phyloP scores from a whole-genome alignment of 148 eudicot species.

The Pouteria glomerata region DNA sequence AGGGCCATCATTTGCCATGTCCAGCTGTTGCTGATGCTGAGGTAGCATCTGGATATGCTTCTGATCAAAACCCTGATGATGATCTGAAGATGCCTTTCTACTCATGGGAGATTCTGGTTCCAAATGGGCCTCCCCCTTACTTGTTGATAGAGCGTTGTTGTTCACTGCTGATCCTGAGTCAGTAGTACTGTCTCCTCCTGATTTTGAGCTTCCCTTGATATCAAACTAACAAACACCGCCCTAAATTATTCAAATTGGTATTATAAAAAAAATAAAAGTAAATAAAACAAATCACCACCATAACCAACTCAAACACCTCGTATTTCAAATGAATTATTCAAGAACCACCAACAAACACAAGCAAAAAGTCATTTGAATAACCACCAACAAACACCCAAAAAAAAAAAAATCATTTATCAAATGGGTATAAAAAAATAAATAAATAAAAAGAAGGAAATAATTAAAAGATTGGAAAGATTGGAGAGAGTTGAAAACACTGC shows the following conservation, averaged over 20 bases:
- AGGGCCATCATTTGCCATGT: conserved; percentile 42
- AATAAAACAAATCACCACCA: not conserved
- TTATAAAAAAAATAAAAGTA: conserved; percentile 12
- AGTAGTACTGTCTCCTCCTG: conserved; percentile 58
- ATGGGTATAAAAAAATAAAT: conserved; percentile 11
- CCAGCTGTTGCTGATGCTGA: conserved; percentile 28
- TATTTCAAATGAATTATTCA: not conserved
- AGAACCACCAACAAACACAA: not conserved
- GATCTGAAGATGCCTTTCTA: conserved; percentile 25
- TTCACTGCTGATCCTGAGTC: conserved; percentile 75
- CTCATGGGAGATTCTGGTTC: conserved; percentile 64
- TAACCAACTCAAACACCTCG: not conserved
- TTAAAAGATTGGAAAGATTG: no score
- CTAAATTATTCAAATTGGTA: conserved; percentile 17
- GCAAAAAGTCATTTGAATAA: not conserved
- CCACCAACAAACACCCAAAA: not conserved
- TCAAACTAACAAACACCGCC: not conserved
- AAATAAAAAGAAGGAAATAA: conserved; percentile 45
- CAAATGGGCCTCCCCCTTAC: conserved; percentile 40
- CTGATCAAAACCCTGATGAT: conserved; percentile 23
- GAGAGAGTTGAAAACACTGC: conserved; percentile 18
- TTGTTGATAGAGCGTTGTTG: conserved; percentile 41
- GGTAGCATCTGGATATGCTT: not conserved
- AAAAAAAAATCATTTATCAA: not conserved
- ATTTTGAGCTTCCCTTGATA: conserved; percentile 62